Evolutionary conservation across 768 basidiomycete species (phyloP), one percentile per base, ranked within the genome.

Genomic region (Lentinula aciculospora): DNA sequence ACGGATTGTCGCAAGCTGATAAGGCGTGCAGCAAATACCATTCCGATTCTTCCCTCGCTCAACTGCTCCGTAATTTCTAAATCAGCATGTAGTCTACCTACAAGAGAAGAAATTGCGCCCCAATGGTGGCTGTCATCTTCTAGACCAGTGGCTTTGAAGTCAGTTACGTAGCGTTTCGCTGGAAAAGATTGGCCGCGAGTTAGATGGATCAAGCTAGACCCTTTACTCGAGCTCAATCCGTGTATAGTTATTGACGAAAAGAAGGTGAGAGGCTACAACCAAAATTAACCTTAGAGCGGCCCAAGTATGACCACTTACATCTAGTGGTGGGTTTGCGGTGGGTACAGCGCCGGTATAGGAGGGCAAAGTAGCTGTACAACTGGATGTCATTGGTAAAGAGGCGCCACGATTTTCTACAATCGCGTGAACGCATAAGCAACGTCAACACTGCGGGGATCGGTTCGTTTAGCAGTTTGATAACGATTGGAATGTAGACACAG

Each of bases 121-220:
- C 53, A 42, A 51, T 63, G 8, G 67, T 66, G 58, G n/a, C n/a
- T n/a, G 67, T 79, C 39, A 46, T 86, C 17, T 75, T 12, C 40
- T 21, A 17, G 12, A 6, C 10, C 40, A 42, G 10, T 9, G n/a
- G 10, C 21, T 42, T 42, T 17, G 1, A 7, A 6, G 10, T 42
- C 40, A 42, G 15, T 7, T 1, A 17, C 6, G 40, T 2, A n/a
- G 40, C 40, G 40, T 21, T 42, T 42, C 1, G 40, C 17, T 4
- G 40, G 40, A n/a, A 42, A 42, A 0, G 40, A 42, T 42, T 42
- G 17, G 12, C 3, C 21, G 7, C 40, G 40, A 7, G 0, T n/a
- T 1, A 42, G n/a, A 9, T 42, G 2, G 32, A 8, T 34, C 32
- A n/a, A n/a, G n/a, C n/a, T n/a, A n/a, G n/a, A n/a, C 32, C 1